Percentiles rank a stretch among this genome's conserved stretches.
Conservation (phyloP, 1,139 yeast species). For the Oligophagozyma castellii region DNA sequence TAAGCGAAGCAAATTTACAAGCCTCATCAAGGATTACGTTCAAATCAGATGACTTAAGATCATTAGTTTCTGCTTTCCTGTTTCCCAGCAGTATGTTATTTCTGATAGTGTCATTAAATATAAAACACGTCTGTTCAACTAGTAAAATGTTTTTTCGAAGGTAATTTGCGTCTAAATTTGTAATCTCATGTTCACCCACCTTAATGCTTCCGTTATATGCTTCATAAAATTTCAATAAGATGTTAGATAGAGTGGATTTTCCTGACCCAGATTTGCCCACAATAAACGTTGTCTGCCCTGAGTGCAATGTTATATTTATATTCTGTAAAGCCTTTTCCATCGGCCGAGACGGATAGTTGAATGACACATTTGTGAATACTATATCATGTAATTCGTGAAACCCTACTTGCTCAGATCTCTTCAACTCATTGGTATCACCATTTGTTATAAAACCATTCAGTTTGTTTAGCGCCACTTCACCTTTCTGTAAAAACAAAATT, state of each 20-base stretch:
- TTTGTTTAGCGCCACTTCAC: constrained; percentile 40
- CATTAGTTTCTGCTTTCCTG: too few relatives aligned
- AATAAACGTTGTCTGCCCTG: constrained; percentile 41
- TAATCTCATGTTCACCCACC: constrained; percentile 40
- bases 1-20: constrained; percentile 36
- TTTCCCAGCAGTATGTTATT: constrained; percentile 48
- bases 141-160: constrained; percentile 50
- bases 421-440: not conserved
- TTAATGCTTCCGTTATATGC: constrained; percentile 35
- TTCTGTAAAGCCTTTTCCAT: constrained; percentile 31
- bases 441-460: constrained; percentile 11
- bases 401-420: constrained; percentile 6
- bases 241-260: constrained; percentile 62
- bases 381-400: constrained; percentile 32
- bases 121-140: constrained; percentile 54
- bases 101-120: constrained; percentile 50
- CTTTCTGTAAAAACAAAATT: constrained; percentile 45
- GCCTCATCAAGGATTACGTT: constrained; percentile 30
- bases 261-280: constrained; percentile 90
- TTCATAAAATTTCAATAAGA: constrained; percentile 47
- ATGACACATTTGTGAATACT: constrained; percentile 37
- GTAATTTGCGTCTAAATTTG: constrained; percentile 36
- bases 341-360: constrained; percentile 48
- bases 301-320: constrained; percentile 33
- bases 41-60: not conserved